Conservation (phyloP, 1,284 basidiomycete species). For the Cryptococcus jaspeensis region DNA sequence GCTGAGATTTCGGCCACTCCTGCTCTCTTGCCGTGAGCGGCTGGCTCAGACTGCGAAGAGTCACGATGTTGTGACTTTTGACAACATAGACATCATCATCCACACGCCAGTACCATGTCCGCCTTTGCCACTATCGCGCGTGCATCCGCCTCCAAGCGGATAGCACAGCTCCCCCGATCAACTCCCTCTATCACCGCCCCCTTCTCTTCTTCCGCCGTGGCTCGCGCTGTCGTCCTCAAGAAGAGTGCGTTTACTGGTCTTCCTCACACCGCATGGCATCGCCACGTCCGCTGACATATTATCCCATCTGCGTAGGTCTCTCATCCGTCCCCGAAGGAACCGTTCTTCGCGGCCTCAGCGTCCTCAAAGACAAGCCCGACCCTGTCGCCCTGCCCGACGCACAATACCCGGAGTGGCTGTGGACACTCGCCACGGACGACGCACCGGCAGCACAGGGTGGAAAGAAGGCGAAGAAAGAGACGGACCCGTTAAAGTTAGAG, state of each 20-base stretch:
- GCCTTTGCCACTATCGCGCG: neutral
- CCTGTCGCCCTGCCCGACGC: constrained; percentile 78
- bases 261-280: neutral
- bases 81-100: neutral
- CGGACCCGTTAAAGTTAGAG: constrained; percentile 15
- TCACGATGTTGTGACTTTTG: neutral
- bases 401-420: constrained; percentile 86
- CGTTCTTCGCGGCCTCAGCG: constrained; percentile 71
- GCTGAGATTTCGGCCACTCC: constrained; percentile 1
- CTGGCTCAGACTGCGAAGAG: neutral
- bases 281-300: neutral
- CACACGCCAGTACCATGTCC: constrained; percentile 2
- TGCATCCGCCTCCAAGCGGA: constrained; percentile 1
- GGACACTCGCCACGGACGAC: constrained; percentile 61
- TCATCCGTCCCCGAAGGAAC: constrained; percentile 66
- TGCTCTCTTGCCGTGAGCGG: neutral
- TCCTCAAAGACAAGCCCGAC: constrained; percentile 77
- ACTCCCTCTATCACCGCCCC: neutral
- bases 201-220: constrained; percentile 10
- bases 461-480: constrained; percentile 17
- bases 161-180: neutral
- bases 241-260: constrained; percentile 7
- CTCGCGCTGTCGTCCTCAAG: constrained; percentile 13
- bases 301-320: constrained; percentile 14
- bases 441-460: constrained; percentile 13